Evolutionary conservation across 2,329 filamentous ascomycete genomes (phyloP), one percentile per base, ranked within the genome.

Genomic region (Arthrobotrys musiformis): DNA sequence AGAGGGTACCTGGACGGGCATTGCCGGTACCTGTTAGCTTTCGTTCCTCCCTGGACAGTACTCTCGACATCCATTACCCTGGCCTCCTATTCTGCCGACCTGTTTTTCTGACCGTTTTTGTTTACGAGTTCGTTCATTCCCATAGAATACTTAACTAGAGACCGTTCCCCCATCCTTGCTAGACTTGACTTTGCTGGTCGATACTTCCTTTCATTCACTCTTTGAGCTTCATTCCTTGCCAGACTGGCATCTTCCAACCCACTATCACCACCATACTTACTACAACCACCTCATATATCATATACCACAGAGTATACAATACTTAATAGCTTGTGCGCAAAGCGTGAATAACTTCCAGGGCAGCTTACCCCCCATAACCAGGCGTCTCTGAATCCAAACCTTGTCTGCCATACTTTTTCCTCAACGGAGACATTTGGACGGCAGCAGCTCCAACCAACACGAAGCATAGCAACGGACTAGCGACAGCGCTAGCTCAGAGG

Each of bases 11-110:
- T 58, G 13, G 48, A 58, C 42, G 56, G 30, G 9, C 26, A 28
- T 22, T 67, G 52, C n/a, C n/a, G n/a, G n/a, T n/a, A n/a, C n/a
- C n/a, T n/a, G n/a, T n/a, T n/a, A n/a, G n/a, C n/a, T n/a, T n/a
- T n/a, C n/a, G n/a, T 76, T 50, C 58, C 58, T 64, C 48, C 64
- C 35, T 72, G n/a, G n/a, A n/a, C n/a, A n/a, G n/a, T n/a, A n/a
- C n/a, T 72, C 19, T 70, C 48, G 68, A 72, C 46, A 52, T 61
- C 67, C 48, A 52, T 52, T 28, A 24, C 48, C 42, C 46, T 50
- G 40, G 19, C 52, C 42, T 67, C 69, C 54, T 63, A 56, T 60
- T 68, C 70, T 68, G 40, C 50, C 66, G 66, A 70, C 62, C 22
- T 28, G 50, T 67, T 42, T n/a, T 52, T 56, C 46, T 54, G 17